Conservation (phyloP, 2,329 filamentous ascomycete species). For the Ceratocystis colombiana region DNA sequence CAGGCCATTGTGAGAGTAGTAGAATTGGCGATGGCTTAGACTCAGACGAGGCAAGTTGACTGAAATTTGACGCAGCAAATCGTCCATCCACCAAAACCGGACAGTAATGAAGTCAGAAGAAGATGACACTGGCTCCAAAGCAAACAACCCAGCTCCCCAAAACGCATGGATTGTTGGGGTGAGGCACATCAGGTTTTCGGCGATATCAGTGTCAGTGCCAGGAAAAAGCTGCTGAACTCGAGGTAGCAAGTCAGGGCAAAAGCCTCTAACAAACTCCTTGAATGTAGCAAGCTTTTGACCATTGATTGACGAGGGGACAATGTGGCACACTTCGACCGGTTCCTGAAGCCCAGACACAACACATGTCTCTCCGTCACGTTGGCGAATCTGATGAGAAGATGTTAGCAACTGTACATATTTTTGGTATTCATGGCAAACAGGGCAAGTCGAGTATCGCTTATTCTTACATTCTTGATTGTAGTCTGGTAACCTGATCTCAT, state of each 20-base stretch:
- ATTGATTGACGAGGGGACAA: background rate
- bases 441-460: rapidly evolving
- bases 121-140: too few species aligned
- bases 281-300: background rate
- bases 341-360: background rate
- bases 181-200: too few species aligned
- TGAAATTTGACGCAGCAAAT: background rate
- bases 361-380: background rate
- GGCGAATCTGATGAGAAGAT: background rate
- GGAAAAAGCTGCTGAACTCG: background rate
- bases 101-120: background rate
- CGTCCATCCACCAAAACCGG: background rate
- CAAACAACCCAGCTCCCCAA: too few species aligned
- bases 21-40: too few species aligned
- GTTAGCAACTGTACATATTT: too few species aligned
- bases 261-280: background rate
- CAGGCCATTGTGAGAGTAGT: too few species aligned
- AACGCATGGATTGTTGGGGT: too few species aligned
- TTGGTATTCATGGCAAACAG: too few species aligned
- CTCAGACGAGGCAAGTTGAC: rapidly evolving
- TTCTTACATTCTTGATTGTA: too few species aligned
- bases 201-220: too few species aligned
- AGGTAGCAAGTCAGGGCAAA: background rate
- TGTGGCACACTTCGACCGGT: background rate
- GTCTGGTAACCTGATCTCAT: too few species aligned